Evolutionary conservation across 192 early-diverging fungal species (phyloP).

Genomic region (Podila epicladia): DNA sequence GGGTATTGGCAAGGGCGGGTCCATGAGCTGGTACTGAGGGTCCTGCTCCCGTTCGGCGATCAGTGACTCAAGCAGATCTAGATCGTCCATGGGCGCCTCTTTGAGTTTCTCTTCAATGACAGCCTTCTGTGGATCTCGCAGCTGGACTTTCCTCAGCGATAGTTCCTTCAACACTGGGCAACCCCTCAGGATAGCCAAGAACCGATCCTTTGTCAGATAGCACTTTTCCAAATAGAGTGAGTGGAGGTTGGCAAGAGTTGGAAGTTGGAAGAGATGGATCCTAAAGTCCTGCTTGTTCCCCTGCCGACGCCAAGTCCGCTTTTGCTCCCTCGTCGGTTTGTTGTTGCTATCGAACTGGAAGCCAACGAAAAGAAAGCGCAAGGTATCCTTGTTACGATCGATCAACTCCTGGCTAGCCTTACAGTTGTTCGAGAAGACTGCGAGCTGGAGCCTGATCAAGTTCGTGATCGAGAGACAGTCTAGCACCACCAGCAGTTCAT

Average conservation of each 20-base stretch:
- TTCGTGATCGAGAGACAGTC: too few relatives aligned
- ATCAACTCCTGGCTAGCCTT: too few relatives aligned
- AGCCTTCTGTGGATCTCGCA: not conserved
- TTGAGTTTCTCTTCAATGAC: not conserved
- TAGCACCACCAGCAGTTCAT: too few relatives aligned
- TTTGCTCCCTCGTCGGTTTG: too few relatives aligned
- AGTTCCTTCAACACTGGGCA: conserved; percentile 18
- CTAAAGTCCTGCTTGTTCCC: too few relatives aligned
- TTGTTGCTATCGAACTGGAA: too few relatives aligned
- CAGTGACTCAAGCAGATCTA: not conserved
- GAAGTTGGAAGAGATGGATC: too few relatives aligned
- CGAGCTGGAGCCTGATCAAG: too few relatives aligned
- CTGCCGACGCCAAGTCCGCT: too few relatives aligned
- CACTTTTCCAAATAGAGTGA: conserved; percentile 25
- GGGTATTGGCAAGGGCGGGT: not conserved
- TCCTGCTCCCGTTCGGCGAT: not conserved
- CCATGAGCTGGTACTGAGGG: not conserved
- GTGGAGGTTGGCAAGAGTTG: not conserved
- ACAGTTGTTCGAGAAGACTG: too few relatives aligned
- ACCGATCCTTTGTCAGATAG: conserved; percentile 5
- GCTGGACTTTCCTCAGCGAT: conserved; percentile 4
- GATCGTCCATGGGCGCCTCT: not conserved
- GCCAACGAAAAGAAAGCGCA: too few relatives aligned
- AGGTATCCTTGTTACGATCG: too few relatives aligned
- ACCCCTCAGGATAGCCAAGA: conserved; percentile 15